phyloP scores from a whole-genome alignment of 352 stramenopile genomes.

The Phytophthora brassicae region DNA sequence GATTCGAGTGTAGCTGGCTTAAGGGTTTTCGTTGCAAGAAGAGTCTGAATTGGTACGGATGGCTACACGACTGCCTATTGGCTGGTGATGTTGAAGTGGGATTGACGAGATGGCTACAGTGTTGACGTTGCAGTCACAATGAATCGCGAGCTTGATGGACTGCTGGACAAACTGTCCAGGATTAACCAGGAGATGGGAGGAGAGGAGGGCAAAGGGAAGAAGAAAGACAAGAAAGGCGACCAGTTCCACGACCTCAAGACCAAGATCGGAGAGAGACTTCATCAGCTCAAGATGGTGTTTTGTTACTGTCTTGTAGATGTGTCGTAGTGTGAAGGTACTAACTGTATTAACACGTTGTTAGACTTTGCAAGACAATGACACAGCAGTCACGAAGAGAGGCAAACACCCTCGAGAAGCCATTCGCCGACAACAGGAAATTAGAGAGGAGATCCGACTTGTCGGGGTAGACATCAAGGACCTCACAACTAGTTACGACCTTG shows the following conservation, averaged over 20 bases:
- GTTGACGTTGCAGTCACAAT: constrained; percentile 31
- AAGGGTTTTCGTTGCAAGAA: background rate
- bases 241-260: constrained; percentile 82
- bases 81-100: constrained; percentile 34
- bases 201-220: constrained; percentile 69
- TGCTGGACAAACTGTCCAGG: constrained; percentile 70
- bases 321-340: background rate
- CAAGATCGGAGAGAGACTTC: constrained; percentile 76
- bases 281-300: constrained; percentile 72
- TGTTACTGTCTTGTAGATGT: no score
- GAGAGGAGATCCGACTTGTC: constrained; percentile 77
- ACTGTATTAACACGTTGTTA: constrained; percentile 16
- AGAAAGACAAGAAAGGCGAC: constrained; percentile 64
- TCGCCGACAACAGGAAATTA: constrained; percentile 74
- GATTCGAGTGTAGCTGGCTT: background rate
- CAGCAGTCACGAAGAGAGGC: constrained; percentile 52
- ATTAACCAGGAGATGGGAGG: constrained; percentile 85
- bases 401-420: constrained; percentile 84
- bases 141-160: constrained; percentile 77
- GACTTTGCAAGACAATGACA: constrained; percentile 76
- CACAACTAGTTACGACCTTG: constrained; percentile 64
- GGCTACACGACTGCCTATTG: constrained; percentile 24
- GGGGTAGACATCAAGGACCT: constrained; percentile 77
- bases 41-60: constrained; percentile 16
- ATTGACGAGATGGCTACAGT: constrained; percentile 29